Percentiles rank a stretch among this genome's conserved stretches.
Conservation (phyloP, 2,329 filamentous ascomycete species). For the Monilinia fructicola region DNA sequence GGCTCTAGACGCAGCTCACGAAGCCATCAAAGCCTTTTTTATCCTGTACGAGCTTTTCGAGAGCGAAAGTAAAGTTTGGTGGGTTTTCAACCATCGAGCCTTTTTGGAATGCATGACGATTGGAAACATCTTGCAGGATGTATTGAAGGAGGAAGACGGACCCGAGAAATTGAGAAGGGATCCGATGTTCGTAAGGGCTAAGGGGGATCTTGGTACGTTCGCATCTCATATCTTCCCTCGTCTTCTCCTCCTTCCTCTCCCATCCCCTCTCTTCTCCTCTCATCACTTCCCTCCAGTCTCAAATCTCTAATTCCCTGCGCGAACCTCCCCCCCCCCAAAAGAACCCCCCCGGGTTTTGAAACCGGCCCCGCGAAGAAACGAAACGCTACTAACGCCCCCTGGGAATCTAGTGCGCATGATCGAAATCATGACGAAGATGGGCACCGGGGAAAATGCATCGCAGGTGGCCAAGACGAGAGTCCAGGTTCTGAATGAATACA, state of each 20-base stretch:
- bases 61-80: slow-evolving; percentile 75
- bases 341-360: neutral
- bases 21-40: slow-evolving; percentile 73
- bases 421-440: slow-evolving; percentile 61
- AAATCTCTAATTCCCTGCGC: too few species aligned
- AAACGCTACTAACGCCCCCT: neutral
- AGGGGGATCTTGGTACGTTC: slow-evolving; percentile 59
- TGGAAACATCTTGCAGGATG: slow-evolving; percentile 57
- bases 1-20: slow-evolving; percentile 72
- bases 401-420: slow-evolving; percentile 56
- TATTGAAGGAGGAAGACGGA: slow-evolving; percentile 47
- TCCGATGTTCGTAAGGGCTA: slow-evolving; percentile 59
- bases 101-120: slow-evolving; percentile 76
- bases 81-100: slow-evolving; percentile 79
- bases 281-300: neutral
- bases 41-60: slow-evolving; percentile 68
- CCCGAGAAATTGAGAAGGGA: slow-evolving; percentile 51
- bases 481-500: slow-evolving; percentile 55
- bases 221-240: neutral
- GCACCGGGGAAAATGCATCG: slow-evolving; percentile 54
- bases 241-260: neutral
- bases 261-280: neutral
- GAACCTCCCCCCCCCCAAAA: too few species aligned
- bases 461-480: slow-evolving; percentile 60
- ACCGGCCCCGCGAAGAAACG: too few species aligned